Evolutionary conservation across 2,329 filamentous ascomycete genomes (phyloP).

Genomic region (Didymellaceae sp.): DNA sequence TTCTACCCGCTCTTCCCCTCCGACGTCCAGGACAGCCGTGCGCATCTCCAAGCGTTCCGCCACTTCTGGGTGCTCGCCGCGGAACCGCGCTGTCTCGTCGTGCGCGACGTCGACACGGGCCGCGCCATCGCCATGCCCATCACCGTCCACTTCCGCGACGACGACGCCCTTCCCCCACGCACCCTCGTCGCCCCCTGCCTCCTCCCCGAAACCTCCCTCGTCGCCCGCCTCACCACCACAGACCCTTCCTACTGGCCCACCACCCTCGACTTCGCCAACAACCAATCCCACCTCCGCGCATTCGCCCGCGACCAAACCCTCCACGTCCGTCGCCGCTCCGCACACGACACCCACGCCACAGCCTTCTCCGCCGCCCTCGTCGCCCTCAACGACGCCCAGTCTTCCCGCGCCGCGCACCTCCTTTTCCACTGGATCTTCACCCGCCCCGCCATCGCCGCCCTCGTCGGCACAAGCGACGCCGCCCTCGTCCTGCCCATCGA

Average conservation of each 20-base stretch:
- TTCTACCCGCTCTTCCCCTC: slow-evolving; percentile 95
- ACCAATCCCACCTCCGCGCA: slow-evolving; percentile 66
- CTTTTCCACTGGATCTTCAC: slow-evolving; percentile 78
- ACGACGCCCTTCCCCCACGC: slow-evolving; percentile 40
- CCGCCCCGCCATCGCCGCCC: slow-evolving; percentile 60
- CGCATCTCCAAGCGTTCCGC: slow-evolving; percentile 92
- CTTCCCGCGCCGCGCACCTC: slow-evolving; percentile 42
- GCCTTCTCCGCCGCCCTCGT: slow-evolving; percentile 77
- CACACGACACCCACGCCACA: slow-evolving; percentile 63
- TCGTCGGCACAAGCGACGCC: slow-evolving; percentile 64
- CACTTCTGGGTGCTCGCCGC: slow-evolving; percentile 97
- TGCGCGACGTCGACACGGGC: slow-evolving; percentile 84
- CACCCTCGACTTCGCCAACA: slow-evolving; percentile 73
- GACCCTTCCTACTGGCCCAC: slow-evolving; percentile 81
- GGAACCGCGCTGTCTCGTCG: slow-evolving; percentile 85
- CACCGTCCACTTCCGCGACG: slow-evolving; percentile 64
- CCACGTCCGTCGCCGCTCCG: slow-evolving; percentile 71
- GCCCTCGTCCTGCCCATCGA: slow-evolving; percentile 52
- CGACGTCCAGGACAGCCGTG: slow-evolving; percentile 89
- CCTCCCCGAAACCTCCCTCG: slow-evolving; percentile 68
- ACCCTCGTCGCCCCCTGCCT: slow-evolving; percentile 62
- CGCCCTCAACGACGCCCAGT: slow-evolving; percentile 69
- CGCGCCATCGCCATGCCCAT: slow-evolving; percentile 79
- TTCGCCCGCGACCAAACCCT: slow-evolving; percentile 76
- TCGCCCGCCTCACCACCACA: slow-evolving; percentile 67